Evolutionary conservation across 257 asterid species (phyloP).

Genomic region (Plantago elongata): DNA sequence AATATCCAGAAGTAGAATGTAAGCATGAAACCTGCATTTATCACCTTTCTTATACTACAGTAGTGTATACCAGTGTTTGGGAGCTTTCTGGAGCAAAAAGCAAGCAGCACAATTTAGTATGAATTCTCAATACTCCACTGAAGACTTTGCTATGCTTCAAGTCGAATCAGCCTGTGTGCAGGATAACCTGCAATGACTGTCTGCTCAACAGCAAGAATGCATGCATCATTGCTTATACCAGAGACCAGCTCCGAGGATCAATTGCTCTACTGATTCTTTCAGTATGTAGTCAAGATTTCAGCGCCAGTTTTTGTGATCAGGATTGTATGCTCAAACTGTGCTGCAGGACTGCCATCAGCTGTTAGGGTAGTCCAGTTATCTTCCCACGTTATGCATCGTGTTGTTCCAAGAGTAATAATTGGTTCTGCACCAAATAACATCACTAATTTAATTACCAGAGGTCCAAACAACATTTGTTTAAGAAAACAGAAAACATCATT

Average conservation of each 20-base stretch:
- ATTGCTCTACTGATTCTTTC: not conserved
- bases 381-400: constrained; percentile 85
- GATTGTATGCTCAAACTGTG: constrained; percentile 94
- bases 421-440: constrained; percentile 55
- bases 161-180: not conserved
- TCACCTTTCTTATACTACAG: too few relatives aligned
- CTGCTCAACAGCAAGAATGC: not conserved
- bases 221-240: not conserved
- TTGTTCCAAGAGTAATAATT: constrained; percentile 79
- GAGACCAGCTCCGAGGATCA: not conserved
- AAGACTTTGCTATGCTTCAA: not conserved
- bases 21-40: too few relatives aligned
- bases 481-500: too few relatives aligned
- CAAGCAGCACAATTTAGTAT: not conserved
- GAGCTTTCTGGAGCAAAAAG: not conserved
- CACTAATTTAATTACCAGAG: not conserved
- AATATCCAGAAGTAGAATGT: too few relatives aligned
- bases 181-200: not conserved
- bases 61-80: not conserved
- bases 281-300: constrained; percentile 71
- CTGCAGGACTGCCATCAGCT: constrained; percentile 95
- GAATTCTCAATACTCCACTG: not conserved
- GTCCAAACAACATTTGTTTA: not conserved
- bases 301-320: constrained; percentile 88
- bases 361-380: constrained; percentile 98